These are phyloP conservation scores for Talaromyces verruculosus DNA, from an alignment of 2,329 filamentous ascomycete genomes.

Conservation along the genomic window DNA sequence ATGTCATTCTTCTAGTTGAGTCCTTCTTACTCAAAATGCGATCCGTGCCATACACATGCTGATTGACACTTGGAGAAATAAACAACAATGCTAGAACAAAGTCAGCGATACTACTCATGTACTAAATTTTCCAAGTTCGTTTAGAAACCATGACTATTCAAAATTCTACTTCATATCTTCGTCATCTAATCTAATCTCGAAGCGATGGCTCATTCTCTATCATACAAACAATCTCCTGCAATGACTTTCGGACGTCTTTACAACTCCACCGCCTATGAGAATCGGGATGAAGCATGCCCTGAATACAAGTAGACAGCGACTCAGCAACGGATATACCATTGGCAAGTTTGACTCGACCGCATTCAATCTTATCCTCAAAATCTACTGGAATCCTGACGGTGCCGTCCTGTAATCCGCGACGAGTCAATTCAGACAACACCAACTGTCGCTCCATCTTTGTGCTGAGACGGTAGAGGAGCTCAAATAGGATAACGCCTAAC, in stretches of 20 bases:
- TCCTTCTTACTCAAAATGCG: background rate
- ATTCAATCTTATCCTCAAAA: conserved; percentile 40
- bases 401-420: conserved; percentile 19
- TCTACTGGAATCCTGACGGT: conserved; percentile 38
- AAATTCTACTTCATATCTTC: background rate
- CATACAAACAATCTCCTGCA: conserved; percentile 57
- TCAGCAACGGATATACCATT: conserved; percentile 34
- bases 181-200: background rate
- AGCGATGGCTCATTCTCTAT: conserved; percentile 44
- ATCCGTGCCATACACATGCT: background rate
- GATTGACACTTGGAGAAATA: background rate
- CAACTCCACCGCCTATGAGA: conserved; percentile 41
- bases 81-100: background rate
- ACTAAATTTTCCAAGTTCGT: background rate
- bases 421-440: conserved; percentile 44
- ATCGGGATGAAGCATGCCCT: conserved; percentile 44
- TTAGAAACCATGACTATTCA: background rate
- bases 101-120: background rate
- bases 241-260: conserved; percentile 34
- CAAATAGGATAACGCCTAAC: conserved; percentile 62
- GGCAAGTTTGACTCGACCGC: conserved; percentile 29
- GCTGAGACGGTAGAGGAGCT: conserved; percentile 58
- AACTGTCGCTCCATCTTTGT: conserved; percentile 51
- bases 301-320: conserved; percentile 39
- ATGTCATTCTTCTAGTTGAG: background rate